Base-by-base conservation (phyloP, 192 early-diverging fungal genomes). In the Backusella liffmaniae region DNA sequence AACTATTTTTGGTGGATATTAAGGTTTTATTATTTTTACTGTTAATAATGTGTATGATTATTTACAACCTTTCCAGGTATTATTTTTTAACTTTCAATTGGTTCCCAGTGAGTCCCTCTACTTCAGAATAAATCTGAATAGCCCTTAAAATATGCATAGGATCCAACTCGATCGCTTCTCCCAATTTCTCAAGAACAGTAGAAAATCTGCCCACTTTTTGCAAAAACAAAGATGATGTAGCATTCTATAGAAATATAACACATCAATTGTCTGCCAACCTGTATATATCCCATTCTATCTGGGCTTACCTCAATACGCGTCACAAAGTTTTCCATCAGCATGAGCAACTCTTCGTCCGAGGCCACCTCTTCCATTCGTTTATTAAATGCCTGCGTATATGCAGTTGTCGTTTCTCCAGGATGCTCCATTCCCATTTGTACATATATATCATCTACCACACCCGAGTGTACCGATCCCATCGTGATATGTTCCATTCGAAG, bases 91-190 rank as follows among this genome's bases (percentile, higher is more conserved):
- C 23, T 23, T 23, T 62, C 12, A 29, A 12, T 62, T 62, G 21
- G 12, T 62, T 62, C 56, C 56, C 56, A 26, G 56, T 29, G 29
- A 76, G 51, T 18, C 84, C 82, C 67, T 80, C 73, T 9, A 83
- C 78, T 75, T 82, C 77, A 62, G 88, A 82, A 78, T 90, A 90
- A 81, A 91, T 89, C 75, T 92, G 91, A 66, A 92, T 75, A 15
- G 91, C 90, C 5, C 84, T 79, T 9, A 91, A 44, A 41, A 93
- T 85, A 49, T 92, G 88, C 35, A 76, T 83, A 3, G 88, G 88
- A 74, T 92, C 91, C 0, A 86, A 72, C 30, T 83, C 86, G 65
- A 92, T 84, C 0, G 87, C 88, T 23, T 88, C 84, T 23, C 91
- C 85, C 0, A 93, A 83, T 66, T 86, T 82, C 49, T 89, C 85